Evolutionary conservation across 345 rosid species (phyloP).

Genomic region (Lepidium africanum): DNA sequence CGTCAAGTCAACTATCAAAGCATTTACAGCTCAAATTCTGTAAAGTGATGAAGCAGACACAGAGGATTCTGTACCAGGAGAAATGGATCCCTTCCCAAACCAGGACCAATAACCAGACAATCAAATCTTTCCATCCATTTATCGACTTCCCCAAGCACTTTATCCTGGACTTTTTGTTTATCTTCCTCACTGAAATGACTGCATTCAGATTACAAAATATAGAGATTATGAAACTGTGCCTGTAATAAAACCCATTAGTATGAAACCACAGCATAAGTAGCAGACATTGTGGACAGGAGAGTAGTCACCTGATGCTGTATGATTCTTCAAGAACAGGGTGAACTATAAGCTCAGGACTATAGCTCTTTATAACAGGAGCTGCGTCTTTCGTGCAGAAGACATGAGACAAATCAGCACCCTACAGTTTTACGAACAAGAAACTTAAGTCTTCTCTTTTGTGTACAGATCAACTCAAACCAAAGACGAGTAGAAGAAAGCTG

Average conservation of each 20-base stretch:
- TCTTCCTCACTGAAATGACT: conserved; percentile 50
- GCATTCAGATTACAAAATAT: neutral
- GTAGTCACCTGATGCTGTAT: conserved; percentile 52
- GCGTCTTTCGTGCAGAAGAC: conserved; percentile 97
- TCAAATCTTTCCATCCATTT: conserved; percentile 97
- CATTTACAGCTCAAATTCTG: neutral
- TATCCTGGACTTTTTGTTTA: conserved; percentile 29
- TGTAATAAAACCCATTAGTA: neutral
- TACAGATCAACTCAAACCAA: neutral
- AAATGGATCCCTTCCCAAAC: conserved; percentile 93
- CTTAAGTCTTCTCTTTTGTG: neutral
- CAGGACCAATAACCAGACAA: conserved; percentile 94
- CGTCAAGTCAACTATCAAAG: neutral
- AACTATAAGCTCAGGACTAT: conserved; percentile 93
- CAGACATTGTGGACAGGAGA: neutral
- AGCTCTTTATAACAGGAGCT: conserved; percentile 87
- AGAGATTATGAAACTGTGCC: neutral
- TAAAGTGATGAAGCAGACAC: neutral
- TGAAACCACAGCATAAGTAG: neutral
- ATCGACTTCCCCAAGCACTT: conserved; percentile 70
- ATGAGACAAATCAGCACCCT: conserved; percentile 98
- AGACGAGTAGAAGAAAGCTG: neutral
- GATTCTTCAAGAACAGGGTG: conserved; percentile 92
- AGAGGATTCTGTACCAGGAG: conserved; percentile 48
- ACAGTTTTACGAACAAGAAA: neutral